These are phyloP conservation scores for Termitomyces sp. DNA, from an alignment of 768 basidiomycete species.

Conservation along the genomic window DNA sequence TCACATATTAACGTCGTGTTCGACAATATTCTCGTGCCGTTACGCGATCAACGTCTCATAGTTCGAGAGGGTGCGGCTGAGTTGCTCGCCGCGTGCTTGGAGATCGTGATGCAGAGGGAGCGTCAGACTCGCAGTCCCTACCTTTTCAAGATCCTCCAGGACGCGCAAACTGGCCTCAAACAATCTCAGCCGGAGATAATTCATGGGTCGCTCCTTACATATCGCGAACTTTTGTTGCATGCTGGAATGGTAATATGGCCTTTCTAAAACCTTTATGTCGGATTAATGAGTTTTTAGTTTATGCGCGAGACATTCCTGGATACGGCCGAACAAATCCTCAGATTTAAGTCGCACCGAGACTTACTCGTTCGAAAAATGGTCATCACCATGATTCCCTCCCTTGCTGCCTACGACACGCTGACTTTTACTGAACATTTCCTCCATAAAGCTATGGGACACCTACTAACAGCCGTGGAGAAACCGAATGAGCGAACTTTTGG, in stretches of 20 bases:
- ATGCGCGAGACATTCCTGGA: slow-evolving; percentile 85
- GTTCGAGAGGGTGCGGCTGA: slow-evolving; percentile 93
- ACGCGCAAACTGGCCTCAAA: slow-evolving; percentile 80
- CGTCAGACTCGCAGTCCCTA: slow-evolving; percentile 60
- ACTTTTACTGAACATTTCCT: slow-evolving; percentile 89
- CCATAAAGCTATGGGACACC: slow-evolving; percentile 90
- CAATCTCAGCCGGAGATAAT: slow-evolving; percentile 81
- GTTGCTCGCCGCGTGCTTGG: slow-evolving; percentile 86
- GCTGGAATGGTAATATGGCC: slow-evolving; percentile 77
- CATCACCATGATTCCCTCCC: slow-evolving; percentile 90
- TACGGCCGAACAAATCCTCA: slow-evolving; percentile 85
- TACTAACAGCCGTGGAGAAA: slow-evolving; percentile 84
- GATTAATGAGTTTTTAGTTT: slow-evolving; percentile 42
- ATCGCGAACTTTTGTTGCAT: slow-evolving; percentile 85
- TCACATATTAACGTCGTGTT: slow-evolving; percentile 84
- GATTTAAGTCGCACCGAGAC: slow-evolving; percentile 85
- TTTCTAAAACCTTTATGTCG: neutral
- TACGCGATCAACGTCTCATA: slow-evolving; percentile 84
- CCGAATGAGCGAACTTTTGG: slow-evolving; percentile 85
- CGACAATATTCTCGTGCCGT: slow-evolving; percentile 86
- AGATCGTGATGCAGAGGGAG: slow-evolving; percentile 76
- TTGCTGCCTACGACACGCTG: slow-evolving; percentile 91
- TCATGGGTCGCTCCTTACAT: slow-evolving; percentile 88
- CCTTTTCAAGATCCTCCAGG: slow-evolving; percentile 78
- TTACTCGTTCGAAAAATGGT: slow-evolving; percentile 88